Percentiles rank a stretch among this genome's conserved stretches.
Evolutionary conservation across 768 basidiomycete genomes (phyloP).

Genomic region (Calocybe cyanea): DNA sequence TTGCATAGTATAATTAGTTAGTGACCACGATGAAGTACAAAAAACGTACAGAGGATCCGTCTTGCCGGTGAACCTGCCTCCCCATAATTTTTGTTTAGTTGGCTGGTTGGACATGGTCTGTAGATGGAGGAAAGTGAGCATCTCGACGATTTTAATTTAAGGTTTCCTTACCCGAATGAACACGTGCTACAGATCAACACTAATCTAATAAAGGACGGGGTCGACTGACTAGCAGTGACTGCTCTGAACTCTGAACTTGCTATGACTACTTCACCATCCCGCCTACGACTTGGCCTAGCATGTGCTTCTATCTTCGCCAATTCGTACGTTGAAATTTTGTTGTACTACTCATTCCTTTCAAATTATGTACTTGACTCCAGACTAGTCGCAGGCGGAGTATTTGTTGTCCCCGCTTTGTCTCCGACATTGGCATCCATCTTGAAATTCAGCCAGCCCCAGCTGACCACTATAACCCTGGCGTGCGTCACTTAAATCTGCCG

Average conservation of each 20-base stretch:
- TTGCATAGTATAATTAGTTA: constrained; percentile 26
- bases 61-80: constrained; percentile 83
- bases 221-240: background rate
- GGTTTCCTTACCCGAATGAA: too few species aligned
- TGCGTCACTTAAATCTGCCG: constrained; percentile 30
- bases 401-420: constrained; percentile 74
- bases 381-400: constrained; percentile 76
- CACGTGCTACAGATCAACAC: too few species aligned
- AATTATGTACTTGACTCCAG: constrained; percentile 28
- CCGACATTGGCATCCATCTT: constrained; percentile 55
- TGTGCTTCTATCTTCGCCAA: constrained; percentile 60
- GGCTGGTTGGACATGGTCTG: constrained; percentile 33
- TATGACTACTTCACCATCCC: constrained; percentile 3
- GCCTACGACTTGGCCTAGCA: constrained; percentile 14
- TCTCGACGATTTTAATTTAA: too few species aligned
- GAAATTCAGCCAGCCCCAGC: constrained; percentile 69
- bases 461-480: constrained; percentile 77
- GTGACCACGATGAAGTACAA: background rate
- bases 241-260: background rate
- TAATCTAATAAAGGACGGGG: background rate
- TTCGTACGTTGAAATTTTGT: constrained; percentile 56
- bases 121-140: too few species aligned
- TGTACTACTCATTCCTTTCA: constrained; percentile 9
- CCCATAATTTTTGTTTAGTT: constrained; percentile 76
- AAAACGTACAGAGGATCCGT: constrained; percentile 78